These are phyloP conservation scores for Trichoderma brevicompactum DNA, from an alignment of 2,329 filamentous ascomycete species.

Conservation along the genomic window DNA sequence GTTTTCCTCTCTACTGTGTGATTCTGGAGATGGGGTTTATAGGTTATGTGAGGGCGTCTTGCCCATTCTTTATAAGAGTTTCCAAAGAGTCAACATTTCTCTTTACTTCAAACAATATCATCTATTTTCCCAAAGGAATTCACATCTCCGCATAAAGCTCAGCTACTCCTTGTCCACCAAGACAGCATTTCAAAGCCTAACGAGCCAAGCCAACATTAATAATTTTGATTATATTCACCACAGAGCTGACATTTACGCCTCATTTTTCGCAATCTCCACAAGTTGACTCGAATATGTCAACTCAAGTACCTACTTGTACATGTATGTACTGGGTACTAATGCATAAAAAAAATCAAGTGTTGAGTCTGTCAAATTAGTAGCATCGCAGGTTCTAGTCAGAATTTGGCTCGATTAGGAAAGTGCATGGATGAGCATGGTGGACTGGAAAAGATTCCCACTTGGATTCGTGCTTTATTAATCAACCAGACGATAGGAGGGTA, in stretches of 20 bases:
- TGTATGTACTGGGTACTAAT: too few relatives aligned
- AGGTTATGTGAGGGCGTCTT: too few relatives aligned
- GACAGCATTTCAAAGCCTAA: neutral
- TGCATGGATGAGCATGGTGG: neutral
- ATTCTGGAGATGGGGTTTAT: too few relatives aligned
- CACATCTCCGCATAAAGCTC: neutral
- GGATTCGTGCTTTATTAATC: neutral
- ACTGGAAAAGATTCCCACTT: too few relatives aligned
- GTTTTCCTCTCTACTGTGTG: too few relatives aligned
- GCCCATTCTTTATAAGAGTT: neutral
- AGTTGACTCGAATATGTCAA: neutral
- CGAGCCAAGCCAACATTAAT: too few relatives aligned
- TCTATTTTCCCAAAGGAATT: neutral
- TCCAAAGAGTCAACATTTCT: neutral
- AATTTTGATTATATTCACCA: too few relatives aligned
- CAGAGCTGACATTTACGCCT: too few relatives aligned
- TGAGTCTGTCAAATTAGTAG: too few relatives aligned
- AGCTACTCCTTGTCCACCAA: neutral
- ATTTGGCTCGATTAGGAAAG: conserved; percentile 2
- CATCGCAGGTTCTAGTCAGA: neutral
- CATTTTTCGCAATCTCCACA: too few relatives aligned
- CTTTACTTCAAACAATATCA: neutral
- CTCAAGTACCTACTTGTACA: too few relatives aligned
- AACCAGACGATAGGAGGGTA: neutral
- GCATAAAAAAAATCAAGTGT: too few relatives aligned